Evolutionary conservation across 306 rosid genomes (phyloP), one percentile per base, ranked within the genome.

Genomic region (Vachellia collinsii): DNA sequence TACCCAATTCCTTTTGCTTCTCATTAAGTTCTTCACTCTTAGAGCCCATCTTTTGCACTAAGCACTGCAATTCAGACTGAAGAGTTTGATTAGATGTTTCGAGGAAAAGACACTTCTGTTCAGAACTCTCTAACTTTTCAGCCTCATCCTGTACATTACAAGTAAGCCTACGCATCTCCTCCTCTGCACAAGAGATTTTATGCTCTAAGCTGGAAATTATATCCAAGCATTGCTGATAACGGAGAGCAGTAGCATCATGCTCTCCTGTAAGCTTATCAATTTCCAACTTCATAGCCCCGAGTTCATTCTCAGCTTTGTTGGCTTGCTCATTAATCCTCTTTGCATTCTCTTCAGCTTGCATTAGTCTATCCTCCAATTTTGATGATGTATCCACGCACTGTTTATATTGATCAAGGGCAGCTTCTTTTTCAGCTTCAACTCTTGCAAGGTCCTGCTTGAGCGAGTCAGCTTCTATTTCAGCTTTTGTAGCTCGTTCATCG

Each of bases 1-100:
- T 88, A 77, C 92, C 89, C 78, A 96, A 83, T 79, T 96, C 98
- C 73, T 83, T 88, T 85, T 96, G 93, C 94, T 91, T 96, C 91
- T 96, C 98, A 37, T 70, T 85, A 72, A 96, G 87, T 83, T 93
- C 98, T 80, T 85, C 94, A 82, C 78, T 91, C 84, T 93, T 97
- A 81, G 91, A 85, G 38, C 90, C 98, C 90, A 88, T 83, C 79
- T 85, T 90, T 80, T 88, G 91, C 48, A 66, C 85, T 77, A 89
- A 83, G 72, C 93, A 85, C 69, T 90, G 91, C 85, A 95, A 80
- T 83, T 95, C 99, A 25, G 89, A 91, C 79, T 89, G 91, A 51
- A 93, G 90, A 86, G 79, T 70, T 68, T 93, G 86, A 85, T 95
- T 93, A 34, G 96, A 91, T 65, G 88, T 87, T 85, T 88, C 93